Evolutionary conservation across 306 rosid species (phyloP).

Genomic region (Quillaja saponaria): DNA sequence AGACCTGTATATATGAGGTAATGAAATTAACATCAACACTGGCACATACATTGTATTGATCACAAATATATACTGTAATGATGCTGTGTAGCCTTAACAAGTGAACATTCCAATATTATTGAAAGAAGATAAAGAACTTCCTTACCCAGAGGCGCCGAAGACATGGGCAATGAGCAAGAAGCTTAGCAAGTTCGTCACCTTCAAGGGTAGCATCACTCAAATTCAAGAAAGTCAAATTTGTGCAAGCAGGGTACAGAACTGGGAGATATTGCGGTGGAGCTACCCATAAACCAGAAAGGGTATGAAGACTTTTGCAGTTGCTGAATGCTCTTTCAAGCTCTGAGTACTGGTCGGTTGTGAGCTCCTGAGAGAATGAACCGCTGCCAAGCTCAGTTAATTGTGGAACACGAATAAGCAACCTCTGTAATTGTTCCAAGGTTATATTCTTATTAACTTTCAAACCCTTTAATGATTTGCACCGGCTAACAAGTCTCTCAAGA

Average conservation of each 20-base stretch:
- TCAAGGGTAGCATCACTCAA: slow-evolving; percentile 64
- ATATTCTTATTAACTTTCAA: slow-evolving; percentile 69
- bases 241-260: slow-evolving; percentile 64
- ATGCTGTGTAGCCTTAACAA: no score
- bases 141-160: slow-evolving; percentile 80
- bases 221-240: slow-evolving; percentile 71
- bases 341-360: slow-evolving; percentile 49
- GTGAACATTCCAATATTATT: no score
- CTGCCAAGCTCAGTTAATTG: slow-evolving; percentile 68
- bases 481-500: slow-evolving; percentile 71
- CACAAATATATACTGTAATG: background rate
- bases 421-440: slow-evolving; percentile 59
- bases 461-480: slow-evolving; percentile 70
- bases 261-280: slow-evolving; percentile 54
- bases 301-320: slow-evolving; percentile 59
- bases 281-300: slow-evolving; percentile 79
- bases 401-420: slow-evolving; percentile 57
- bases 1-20: slow-evolving; percentile 48
- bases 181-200: slow-evolving; percentile 57
- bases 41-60: slow-evolving; percentile 15
- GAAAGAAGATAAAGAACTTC: background rate
- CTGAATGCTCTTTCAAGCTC: slow-evolving; percentile 63
- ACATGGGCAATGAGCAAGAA: slow-evolving; percentile 63
- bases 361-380: slow-evolving; percentile 67
- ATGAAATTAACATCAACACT: background rate